Evolutionary conservation across 108 stramenopile genomes (phyloP).

Genomic region (Cyclostephanos invisitatus): DNA sequence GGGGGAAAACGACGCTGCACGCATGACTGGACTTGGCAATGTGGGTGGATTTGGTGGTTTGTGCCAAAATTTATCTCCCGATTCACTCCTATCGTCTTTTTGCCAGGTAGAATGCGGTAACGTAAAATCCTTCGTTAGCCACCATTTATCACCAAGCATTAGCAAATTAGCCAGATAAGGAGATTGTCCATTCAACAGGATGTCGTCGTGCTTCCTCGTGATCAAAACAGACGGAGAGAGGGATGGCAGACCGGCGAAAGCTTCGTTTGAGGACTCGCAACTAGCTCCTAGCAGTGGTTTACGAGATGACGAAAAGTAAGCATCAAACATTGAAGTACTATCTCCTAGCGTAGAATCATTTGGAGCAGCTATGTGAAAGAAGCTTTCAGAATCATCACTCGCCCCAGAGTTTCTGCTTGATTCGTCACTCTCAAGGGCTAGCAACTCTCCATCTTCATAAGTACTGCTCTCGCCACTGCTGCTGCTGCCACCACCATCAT

Average conservation of each 20-base stretch:
- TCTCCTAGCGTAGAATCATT: slow-evolving; percentile 3
- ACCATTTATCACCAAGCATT: slow-evolving; percentile 45
- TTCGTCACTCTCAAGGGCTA: slow-evolving; percentile 27
- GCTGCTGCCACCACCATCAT: slow-evolving; percentile 38
- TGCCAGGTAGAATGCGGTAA: slow-evolving; percentile 17
- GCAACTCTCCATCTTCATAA: slow-evolving; percentile 28
- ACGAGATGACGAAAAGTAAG: slow-evolving; percentile 35
- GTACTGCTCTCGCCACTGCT: slow-evolving; percentile 25
- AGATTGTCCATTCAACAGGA: slow-evolving; percentile 56
- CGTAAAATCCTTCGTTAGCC: slow-evolving; percentile 32
- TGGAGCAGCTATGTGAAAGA: slow-evolving; percentile 8
- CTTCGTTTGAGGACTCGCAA: not conserved
- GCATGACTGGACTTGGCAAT: not conserved
- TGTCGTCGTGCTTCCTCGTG: slow-evolving; percentile 36
- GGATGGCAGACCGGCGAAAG: slow-evolving; percentile 59
- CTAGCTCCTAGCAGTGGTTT: slow-evolving; percentile 14
- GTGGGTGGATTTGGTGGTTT: not conserved
- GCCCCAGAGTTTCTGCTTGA: slow-evolving; percentile 3
- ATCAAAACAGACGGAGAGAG: slow-evolving; percentile 69
- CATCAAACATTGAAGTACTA: slow-evolving; percentile 6
- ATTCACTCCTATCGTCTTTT: slow-evolving; percentile 10
- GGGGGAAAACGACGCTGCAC: not conserved
- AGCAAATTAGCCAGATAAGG: slow-evolving; percentile 55
- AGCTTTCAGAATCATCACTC: slow-evolving; percentile 51
- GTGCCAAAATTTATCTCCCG: not conserved